Percentiles rank a stretch among this genome's conserved stretches.
These are phyloP conservation scores for Fraxinus baroniana DNA, from an alignment of 305 asterid genomes.

Conservation along the genomic window DNA sequence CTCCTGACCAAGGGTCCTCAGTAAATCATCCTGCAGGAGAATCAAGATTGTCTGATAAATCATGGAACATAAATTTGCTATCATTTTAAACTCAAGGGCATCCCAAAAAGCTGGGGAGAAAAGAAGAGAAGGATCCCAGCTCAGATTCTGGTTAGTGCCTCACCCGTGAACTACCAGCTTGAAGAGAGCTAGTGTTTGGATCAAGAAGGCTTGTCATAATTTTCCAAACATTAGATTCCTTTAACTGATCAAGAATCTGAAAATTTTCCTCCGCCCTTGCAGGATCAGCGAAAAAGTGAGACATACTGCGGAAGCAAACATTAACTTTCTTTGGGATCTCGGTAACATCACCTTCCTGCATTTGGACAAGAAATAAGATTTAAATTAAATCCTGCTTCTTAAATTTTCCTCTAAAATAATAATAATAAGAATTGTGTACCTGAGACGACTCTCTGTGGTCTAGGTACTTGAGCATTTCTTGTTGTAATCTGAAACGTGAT, in stretches of 20 bases:
- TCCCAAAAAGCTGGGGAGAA: conserved; percentile 7
- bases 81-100: conserved; percentile 12
- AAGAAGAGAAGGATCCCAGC: conserved; percentile 10
- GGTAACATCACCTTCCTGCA: conserved; percentile 72
- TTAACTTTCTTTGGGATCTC: conserved; percentile 75
- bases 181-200: conserved; percentile 59
- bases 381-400: conserved; percentile 21
- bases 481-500: conserved; percentile 68
- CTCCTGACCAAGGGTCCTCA: conserved; percentile 66
- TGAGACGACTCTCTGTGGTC: conserved; percentile 63
- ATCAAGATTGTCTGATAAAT: background rate
- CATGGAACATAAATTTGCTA: conserved; percentile 11
- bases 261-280: conserved; percentile 78
- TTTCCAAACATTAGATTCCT: conserved; percentile 79
- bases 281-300: conserved; percentile 79
- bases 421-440: conserved; percentile 45
- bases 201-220: conserved; percentile 62
- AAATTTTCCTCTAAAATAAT: conserved; percentile 19
- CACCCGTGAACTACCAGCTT: conserved; percentile 70
- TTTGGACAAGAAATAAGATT: conserved; percentile 22
- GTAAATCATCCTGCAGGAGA: conserved; percentile 67
- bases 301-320: conserved; percentile 77
- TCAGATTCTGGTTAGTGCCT: conserved; percentile 34
- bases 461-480: conserved; percentile 83
- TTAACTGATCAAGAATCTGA: conserved; percentile 77